A percentile compares a stretch with the other conserved stretches of the same genome.
Evolutionary conservation across 805 yeast genomes (phyloP).

Genomic region (Pichia rugopelliculosa): DNA sequence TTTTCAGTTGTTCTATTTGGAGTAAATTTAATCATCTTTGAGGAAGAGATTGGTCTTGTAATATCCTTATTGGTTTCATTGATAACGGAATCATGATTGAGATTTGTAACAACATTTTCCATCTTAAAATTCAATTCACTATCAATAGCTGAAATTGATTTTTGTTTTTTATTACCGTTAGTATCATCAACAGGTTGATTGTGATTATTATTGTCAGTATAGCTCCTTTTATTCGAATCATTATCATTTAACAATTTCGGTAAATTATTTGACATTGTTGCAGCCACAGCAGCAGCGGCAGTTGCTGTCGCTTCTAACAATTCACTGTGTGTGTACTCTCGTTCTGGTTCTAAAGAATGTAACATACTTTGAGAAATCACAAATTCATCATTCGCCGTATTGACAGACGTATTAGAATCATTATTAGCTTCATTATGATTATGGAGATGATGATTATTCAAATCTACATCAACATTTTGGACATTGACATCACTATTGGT

Average conservation of each 20-base stretch:
- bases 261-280: neutral
- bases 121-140: neutral
- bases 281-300: slow-evolving; percentile 1
- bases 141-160: neutral
- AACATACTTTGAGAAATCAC: neutral
- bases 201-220: neutral
- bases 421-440: neutral
- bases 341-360: neutral
- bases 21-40: slow-evolving; percentile 7
- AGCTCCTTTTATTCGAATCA: neutral
- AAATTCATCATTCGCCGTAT: neutral
- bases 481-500: neutral
- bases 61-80: neutral
- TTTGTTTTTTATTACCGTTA: neutral
- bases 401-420: neutral
- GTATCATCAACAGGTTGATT: neutral
- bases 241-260: neutral
- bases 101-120: neutral
- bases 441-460: neutral
- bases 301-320: neutral
- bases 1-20: slow-evolving; percentile 7
- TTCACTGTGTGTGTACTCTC: neutral
- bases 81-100: neutral
- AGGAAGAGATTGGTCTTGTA: neutral
- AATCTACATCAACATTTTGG: neutral